Percentiles rank a stretch among this genome's conserved stretches.
phyloP scores from a whole-genome alignment of 2,329 filamentous ascomycete species.

The Cytospora schulzeri region DNA sequence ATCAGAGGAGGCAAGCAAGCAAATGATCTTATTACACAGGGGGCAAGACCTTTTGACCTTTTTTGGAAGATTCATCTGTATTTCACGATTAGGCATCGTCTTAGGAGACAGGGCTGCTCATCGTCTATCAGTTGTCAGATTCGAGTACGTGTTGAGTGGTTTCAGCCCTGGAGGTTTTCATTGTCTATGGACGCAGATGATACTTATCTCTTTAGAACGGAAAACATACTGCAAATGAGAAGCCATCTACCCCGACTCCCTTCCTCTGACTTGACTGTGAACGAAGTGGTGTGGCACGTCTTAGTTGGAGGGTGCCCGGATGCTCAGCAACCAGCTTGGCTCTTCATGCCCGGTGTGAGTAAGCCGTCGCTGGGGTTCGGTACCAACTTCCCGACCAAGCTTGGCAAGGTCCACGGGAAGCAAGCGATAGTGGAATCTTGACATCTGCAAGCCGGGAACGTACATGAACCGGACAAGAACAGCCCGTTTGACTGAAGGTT shows the following conservation, averaged over 20 bases:
- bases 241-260: background rate
- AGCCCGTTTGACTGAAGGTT: background rate
- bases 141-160: conserved; percentile 8
- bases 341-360: no score
- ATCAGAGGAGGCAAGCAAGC: background rate
- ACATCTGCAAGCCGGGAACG: background rate
- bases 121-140: conserved; percentile 21
- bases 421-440: background rate
- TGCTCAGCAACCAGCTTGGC: background rate
- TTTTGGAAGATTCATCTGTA: conserved; percentile 26
- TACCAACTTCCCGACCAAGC: background rate
- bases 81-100: conserved; percentile 23
- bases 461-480: background rate
- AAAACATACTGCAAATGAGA: conserved; percentile 10
- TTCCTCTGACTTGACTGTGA: background rate
- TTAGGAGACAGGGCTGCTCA: conserved; percentile 16
- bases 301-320: background rate
- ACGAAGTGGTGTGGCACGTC: background rate
- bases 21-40: conserved; percentile 11
- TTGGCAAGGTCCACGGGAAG: background rate
- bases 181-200: conserved; percentile 3
- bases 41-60: conserved; percentile 10
- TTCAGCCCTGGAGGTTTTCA: background rate
- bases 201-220: background rate
- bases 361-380: no score